Base-by-base conservation (phyloP, 352 stramenopile species). In the Pythium sukuiense region DNA sequence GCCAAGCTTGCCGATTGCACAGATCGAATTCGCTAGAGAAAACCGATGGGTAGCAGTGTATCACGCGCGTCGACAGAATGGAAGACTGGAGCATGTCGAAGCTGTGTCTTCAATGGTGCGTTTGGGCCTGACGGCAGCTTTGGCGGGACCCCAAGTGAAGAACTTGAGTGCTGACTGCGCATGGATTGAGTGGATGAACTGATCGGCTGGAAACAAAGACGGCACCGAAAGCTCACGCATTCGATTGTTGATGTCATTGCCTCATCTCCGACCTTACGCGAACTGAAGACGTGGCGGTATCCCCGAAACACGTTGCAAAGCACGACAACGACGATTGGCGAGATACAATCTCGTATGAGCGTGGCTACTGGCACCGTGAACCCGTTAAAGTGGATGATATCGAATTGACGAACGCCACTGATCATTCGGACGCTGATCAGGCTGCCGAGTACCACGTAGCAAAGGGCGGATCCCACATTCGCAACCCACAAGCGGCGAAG, bases 11-110 rank as follows among this genome's bases (percentile, higher is more conserved):
- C 11, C 20, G 24, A 8, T 4, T 55, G 0, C 20, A 37, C 7
- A 4, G 49, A 27, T 7, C 16, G n/a, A 62, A 80, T 18, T 77
- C 55, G 2, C 68, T 54, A 67, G 67, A 77, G 13, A 67, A 53
- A 27, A 73, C 69, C 73, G 70, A 80, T n/a, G 65, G 27, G 69
- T 39, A 74, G 1, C 61, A 71, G 3, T 66, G 18, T 6, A 69
- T 55, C 33, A 72, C 60, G 12, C 63, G 20, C 20, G 70, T 60
- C 24, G 74, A 58, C 18, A 35, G 52, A 57, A 65, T 52, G 6
- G 13, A 59, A 35, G 5, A 16, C 24, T 55, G 49, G 49, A 30
- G 49, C 24, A 27, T 35, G 35, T 18, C 20, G 49, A 18, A 55
- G 49, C 7, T 55, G 49, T 6, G 49, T 55, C 49, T 32, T 55